A percentile compares a stretch with the other conserved stretches of the same genome.
These are phyloP conservation scores for Aspergillus sclerotiicarbonarius DNA, from an alignment of 495 filamentous ascomycete species.

Conservation along the genomic window DNA sequence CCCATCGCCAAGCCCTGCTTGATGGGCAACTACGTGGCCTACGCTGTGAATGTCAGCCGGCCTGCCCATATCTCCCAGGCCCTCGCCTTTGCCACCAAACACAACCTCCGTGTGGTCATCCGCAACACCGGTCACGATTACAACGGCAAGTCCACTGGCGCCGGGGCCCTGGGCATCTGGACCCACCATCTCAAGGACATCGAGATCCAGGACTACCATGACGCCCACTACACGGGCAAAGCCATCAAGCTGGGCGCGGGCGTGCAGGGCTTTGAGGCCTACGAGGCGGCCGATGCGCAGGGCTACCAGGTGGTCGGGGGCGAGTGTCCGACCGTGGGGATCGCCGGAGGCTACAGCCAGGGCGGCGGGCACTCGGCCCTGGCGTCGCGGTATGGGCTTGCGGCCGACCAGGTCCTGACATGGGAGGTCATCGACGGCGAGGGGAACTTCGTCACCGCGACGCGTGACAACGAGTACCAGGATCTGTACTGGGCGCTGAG, in stretches of 20 bases:
- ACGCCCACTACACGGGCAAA: conserved; percentile 41
- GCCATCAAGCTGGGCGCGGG: conserved; percentile 56
- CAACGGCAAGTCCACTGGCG: conserved; percentile 54
- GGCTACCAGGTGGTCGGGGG: conserved; percentile 32
- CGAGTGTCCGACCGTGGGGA: conserved; percentile 34
- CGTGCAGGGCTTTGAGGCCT: conserved; percentile 48
- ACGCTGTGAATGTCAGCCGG: conserved; percentile 39
- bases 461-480: conserved; percentile 49
- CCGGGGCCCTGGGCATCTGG: conserved; percentile 54
- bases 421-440: conserved; percentile 57
- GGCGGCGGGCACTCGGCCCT: conserved; percentile 63
- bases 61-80: conserved; percentile 20
- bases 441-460: conserved; percentile 51
- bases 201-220: conserved; percentile 34
- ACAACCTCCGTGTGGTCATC: conserved; percentile 59
- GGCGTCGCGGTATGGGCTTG: conserved; percentile 53
- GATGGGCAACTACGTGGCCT: conserved; percentile 56
- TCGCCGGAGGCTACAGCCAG: conserved; percentile 56
- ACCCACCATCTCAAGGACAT: conserved; percentile 55
- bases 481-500: conserved; percentile 69
- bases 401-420: conserved; percentile 60
- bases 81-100: conserved; percentile 47
- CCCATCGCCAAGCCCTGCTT: conserved; percentile 46
- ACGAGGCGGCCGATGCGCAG: conserved; percentile 35
- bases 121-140: conserved; percentile 64